Evolutionary conservation across 371 early-diverging fungal species (phyloP), one percentile per base, ranked within the genome.

Genomic region (Chytridium lagenaria): DNA sequence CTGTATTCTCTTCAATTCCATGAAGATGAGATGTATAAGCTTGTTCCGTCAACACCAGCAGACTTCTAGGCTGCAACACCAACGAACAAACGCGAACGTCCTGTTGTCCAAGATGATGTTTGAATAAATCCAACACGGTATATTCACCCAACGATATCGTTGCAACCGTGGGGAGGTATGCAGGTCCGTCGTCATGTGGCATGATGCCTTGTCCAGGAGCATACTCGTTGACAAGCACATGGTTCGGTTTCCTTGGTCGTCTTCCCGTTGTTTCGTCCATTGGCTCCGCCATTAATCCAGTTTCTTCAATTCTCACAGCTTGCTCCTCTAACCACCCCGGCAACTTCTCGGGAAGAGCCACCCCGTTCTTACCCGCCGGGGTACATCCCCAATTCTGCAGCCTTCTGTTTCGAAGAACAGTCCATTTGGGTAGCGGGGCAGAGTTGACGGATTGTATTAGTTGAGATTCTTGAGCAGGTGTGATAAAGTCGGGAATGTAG

Each of bases 111-210:
- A n/a, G n/a, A n/a, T n/a, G n/a, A n/a, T n/a, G n/a, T 30, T 28
- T 67, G 72, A 78, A 86, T 55, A 88, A 84, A 33, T 87, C 80
- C 49, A 89, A 83, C 1, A 88, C 65, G 1, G 82, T 80, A 55
- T 82, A 80, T 2, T 80, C 80, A 1, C 83, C 83, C 12, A 89
- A 74, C 2, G 90, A 84, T 1, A 89, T 74, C 16, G 90, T 89
- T 0, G 87, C 87, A 0, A 89, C 87, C 10, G 81, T 77, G 0
- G 90, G 86, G 16, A 78, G 72, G 68, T 87, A 89, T 0, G 85
- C 83, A 0, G 88, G 87, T 12, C 90, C 90, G 68, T 89, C 90
- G 49, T 82, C 81, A 71, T 89, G 90, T 12, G 90, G 88, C 84
- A 89, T 80, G 73, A 89, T 89, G 3, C 90, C 90, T 68, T 89